A percentile compares a stretch with the other conserved stretches of the same genome.
These are phyloP conservation scores for Silene coronaria DNA, from an alignment of 179 eudicot genomes.

Conservation along the genomic window DNA sequence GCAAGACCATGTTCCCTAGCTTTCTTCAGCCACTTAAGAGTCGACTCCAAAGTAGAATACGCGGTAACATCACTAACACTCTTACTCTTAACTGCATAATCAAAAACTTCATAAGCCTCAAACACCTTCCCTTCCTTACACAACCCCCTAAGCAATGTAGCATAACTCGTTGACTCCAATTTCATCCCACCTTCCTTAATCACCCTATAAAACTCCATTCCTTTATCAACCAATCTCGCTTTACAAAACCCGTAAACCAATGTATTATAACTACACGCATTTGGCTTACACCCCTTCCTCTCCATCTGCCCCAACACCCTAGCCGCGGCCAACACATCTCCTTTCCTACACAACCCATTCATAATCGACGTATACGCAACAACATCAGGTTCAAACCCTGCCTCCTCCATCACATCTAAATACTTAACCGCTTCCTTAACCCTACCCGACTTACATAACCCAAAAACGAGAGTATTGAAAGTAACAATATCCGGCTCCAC, in stretches of 20 bases:
- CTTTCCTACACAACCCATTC: slow-evolving; percentile 90
- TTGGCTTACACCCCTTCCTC: slow-evolving; percentile 63
- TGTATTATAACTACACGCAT: slow-evolving; percentile 77
- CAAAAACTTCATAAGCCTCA: slow-evolving; percentile 87
- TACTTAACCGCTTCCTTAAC: slow-evolving; percentile 71
- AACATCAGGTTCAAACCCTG: slow-evolving; percentile 64
- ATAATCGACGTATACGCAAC: slow-evolving; percentile 84
- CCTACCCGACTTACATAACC: slow-evolving; percentile 70
- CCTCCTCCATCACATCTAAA: slow-evolving; percentile 51
- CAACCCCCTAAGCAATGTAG: slow-evolving; percentile 64
- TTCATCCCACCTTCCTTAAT: slow-evolving; percentile 54
- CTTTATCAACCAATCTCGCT: slow-evolving; percentile 55
- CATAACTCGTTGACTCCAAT: slow-evolving; percentile 71
- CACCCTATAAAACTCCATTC: slow-evolving; percentile 45
- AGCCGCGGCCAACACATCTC: slow-evolving; percentile 60
- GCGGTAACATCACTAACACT: slow-evolving; percentile 71
- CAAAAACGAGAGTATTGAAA: slow-evolving; percentile 72
- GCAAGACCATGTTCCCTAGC: slow-evolving; percentile 54
- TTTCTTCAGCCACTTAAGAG: slow-evolving; percentile 80
- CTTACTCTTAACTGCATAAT: slow-evolving; percentile 78
- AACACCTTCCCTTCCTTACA: slow-evolving; percentile 74
- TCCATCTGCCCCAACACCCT: slow-evolving; percentile 66
- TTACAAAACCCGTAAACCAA: slow-evolving; percentile 85
- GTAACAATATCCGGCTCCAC: slow-evolving; percentile 77
- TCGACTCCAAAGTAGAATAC: slow-evolving; percentile 63